Base-by-base conservation (phyloP, 331 rosid genomes). In the Quercus tomentella region DNA sequence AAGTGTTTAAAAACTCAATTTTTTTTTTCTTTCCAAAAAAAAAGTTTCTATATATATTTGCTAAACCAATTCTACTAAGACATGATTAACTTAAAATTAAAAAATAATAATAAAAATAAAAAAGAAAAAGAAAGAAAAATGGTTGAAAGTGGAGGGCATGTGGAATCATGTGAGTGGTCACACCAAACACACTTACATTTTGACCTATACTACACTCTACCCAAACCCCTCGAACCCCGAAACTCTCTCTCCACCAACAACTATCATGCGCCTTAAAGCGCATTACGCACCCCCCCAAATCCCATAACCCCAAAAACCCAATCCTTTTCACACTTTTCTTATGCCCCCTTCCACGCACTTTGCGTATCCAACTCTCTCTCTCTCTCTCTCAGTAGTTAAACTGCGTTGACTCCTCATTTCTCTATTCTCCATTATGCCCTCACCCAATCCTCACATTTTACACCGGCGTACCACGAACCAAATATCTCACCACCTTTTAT, bases 361-460 rank as follows among this genome's bases (percentile, higher is more conserved):
- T 79, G 93, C 96, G 96, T 90, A 85, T 80, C 73, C 63, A 86
- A 87, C 82, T 86, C 90, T 11, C 88, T 65, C 60, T 83, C 60
- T 83, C 88, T 74, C 79, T n/a, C 33, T 60, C 56, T 43, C 80
- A 8, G 43, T 76, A 6, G 86, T 87, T 90, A 79, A 85, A 56
- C 91, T 84, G 88, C 97, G 96, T 92, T 91, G 97, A 92, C 97
- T 85, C 81, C 8, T 14, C 8, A 69, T 22, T 25, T 22, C n/a
- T 16, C 12, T 9, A 6, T 52, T 84, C 71, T 81, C 82, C 9
- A 58, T 43, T 77, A 76, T 81, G 82, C 80, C 74, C 76, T 52
- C 31, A 8, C 4, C 5, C n/a, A 4, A 1, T 37, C 52, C 63
- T 67, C 5, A 56, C 76, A 15, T 56, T 51, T 51, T 35, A 12